Evolutionary conservation across 2,329 filamentous ascomycete species (phyloP).

Genomic region (Sclerotinia glacialis): DNA sequence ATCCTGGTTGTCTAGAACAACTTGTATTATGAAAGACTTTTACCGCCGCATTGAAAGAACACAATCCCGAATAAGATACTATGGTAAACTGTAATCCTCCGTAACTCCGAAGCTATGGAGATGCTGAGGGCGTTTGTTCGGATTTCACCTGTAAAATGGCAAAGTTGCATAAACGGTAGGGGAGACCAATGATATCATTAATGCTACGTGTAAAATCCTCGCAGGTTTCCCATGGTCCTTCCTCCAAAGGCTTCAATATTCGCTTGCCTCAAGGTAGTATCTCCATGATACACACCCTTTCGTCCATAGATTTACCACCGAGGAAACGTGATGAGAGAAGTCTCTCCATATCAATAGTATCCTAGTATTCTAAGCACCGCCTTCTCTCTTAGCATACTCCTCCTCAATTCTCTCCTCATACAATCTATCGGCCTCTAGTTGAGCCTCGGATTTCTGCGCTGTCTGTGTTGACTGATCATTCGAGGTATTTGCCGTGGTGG

Average conservation of each 20-base stretch:
- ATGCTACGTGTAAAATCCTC: not conserved
- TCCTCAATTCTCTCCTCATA: conserved; percentile 29
- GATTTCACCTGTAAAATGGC: not conserved
- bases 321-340: not conserved
- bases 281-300: not conserved
- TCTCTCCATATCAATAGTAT: not conserved
- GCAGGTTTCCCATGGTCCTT: not conserved
- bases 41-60: not conserved
- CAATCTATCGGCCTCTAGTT: conserved; percentile 24
- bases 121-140: not conserved
- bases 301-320: not conserved
- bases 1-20: conserved; percentile 2
- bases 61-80: not conserved
- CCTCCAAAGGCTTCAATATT: too few species aligned
- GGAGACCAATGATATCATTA: not conserved
- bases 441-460: conserved; percentile 21
- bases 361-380: conserved; percentile 38
- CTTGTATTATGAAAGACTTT: not conserved
- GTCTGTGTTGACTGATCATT: conserved; percentile 3
- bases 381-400: conserved; percentile 29
- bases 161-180: not conserved
- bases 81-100: not conserved
- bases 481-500: not conserved
- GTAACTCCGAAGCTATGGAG: not conserved
- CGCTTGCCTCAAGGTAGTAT: not conserved